phyloP scores from a whole-genome alignment of 148 eudicot species.

The Amaranthus cruentus region DNA sequence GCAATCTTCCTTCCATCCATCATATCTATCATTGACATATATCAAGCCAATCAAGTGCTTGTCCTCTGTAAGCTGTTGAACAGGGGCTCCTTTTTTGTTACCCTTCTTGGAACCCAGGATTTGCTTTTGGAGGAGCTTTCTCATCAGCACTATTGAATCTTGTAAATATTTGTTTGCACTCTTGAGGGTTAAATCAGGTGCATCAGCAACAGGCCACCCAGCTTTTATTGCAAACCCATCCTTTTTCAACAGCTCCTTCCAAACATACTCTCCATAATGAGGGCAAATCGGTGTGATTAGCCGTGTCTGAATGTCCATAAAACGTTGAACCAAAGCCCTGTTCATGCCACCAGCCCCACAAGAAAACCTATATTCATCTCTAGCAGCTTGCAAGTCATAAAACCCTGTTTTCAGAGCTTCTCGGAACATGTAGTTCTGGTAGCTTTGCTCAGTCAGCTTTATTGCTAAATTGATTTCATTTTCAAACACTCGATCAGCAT shows the following conservation, averaged over 20 bases:
- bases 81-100: slow-evolving; percentile 31
- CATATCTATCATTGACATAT: slow-evolving; percentile 67
- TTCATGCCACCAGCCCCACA: slow-evolving; percentile 81
- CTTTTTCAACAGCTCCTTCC: slow-evolving; percentile 67
- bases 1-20: slow-evolving; percentile 79
- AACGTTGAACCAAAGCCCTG: slow-evolving; percentile 52
- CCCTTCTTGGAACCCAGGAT: slow-evolving; percentile 61
- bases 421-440: slow-evolving; percentile 57
- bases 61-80: slow-evolving; percentile 30
- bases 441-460: slow-evolving; percentile 58
- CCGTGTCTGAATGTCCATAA: slow-evolving; percentile 82
- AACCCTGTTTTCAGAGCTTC: slow-evolving; percentile 85
- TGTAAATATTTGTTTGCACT: slow-evolving; percentile 73
- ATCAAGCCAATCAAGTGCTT: slow-evolving; percentile 48
- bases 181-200: slow-evolving; percentile 64
- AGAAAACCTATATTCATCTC: slow-evolving; percentile 79
- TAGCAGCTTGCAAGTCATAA: slow-evolving; percentile 81
- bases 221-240: slow-evolving; percentile 64
- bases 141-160: slow-evolving; percentile 54
- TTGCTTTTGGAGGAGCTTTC: slow-evolving; percentile 79
- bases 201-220: slow-evolving; percentile 61
- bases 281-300: slow-evolving; percentile 84
- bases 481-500: slow-evolving; percentile 78
- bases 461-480: slow-evolving; percentile 81
- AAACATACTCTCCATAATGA: slow-evolving; percentile 69